Evolutionary conservation across 2,329 filamentous ascomycete genomes (phyloP), one percentile per base, ranked within the genome.

Genomic region (Aspergillus fijiensis): DNA sequence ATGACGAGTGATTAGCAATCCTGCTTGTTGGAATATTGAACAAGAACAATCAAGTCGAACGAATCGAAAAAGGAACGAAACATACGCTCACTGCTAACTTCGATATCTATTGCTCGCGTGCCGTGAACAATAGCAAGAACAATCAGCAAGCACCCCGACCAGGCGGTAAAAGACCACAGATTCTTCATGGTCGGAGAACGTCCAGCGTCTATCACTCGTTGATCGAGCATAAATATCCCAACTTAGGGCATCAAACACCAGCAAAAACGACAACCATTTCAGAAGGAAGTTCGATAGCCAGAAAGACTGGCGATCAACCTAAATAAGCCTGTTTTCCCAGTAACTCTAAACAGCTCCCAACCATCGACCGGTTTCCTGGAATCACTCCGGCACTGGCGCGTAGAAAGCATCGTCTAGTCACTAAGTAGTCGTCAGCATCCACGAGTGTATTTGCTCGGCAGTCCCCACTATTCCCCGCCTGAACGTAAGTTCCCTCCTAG

Each of bases 11-110:
- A 35, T 21, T 6, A 52, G 50, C n/a, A 16, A 35, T 23, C 50
- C 10, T 23, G 16, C 33, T 35, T 16, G 33, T 16, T 7, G 27
- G 27, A 29, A 29, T 9, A 10, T 29, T 1, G 27, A 29, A 9
- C 2, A 29, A 29, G 3, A 29, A 29, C 7, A 29, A 29, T 7
- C 27, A 29, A 10, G 7, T 29, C 7, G 9, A 29, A 3, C 27
- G 27, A 10, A 29, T 29, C 2, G 27, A 29, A 7, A 10, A 14
- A 35, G 33, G 12, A 35, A 14, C 21, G 2, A 33, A 1, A 55
- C 53, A 39, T 55, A 55, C 53, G 25, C 53, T 55, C 53, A 21
- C 53, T 55, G 42, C 53, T 55, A 16, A 55, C 21, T 21, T 55
- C 53, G 6, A 55, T 31, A 33, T 33, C 45, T 27, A 55, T 55